phyloP scores from a whole-genome alignment of 345 rosid genomes.

The Fremontodendron californicum region DNA sequence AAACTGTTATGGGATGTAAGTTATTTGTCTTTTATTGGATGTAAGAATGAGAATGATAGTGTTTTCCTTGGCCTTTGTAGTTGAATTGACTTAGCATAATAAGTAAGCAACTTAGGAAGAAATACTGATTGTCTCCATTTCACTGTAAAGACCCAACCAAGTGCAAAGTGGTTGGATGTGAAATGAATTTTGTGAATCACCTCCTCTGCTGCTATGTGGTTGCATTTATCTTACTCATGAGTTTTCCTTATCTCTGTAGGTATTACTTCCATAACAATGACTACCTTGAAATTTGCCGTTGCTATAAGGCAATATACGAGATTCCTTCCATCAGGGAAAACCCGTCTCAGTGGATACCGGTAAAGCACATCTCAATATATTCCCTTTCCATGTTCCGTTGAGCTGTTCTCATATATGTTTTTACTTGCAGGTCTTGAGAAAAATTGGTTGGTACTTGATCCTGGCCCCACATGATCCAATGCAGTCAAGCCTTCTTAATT shows the following conservation, averaged over 20 bases:
- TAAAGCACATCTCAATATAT: constrained; percentile 25
- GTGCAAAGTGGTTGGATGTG: neutral
- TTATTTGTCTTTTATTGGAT: neutral
- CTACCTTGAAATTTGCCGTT: constrained; percentile 85
- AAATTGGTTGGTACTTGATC: constrained; percentile 78
- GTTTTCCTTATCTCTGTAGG: constrained; percentile 35
- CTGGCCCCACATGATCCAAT: constrained; percentile 74
- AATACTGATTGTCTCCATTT: neutral
- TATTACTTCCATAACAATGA: constrained; percentile 77
- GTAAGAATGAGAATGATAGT: neutral
- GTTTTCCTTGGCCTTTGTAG: neutral
- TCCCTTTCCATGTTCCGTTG: neutral
- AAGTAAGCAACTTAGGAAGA: neutral
- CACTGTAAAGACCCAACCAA: neutral
- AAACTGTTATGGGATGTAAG: neutral
- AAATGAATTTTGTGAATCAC: neutral
- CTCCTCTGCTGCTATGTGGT: neutral
- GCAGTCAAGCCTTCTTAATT: constrained; percentile 81
- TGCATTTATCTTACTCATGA: neutral
- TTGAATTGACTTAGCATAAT: neutral
- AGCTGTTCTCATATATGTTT: constrained; percentile 1
- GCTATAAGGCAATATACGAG: constrained; percentile 92
- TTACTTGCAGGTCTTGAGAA: constrained; percentile 53
- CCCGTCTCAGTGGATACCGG: constrained; percentile 77
- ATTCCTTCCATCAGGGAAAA: constrained; percentile 79